phyloP scores from a whole-genome alignment of 1,284 basidiomycete genomes.

The Polyporus tsugae region DNA sequence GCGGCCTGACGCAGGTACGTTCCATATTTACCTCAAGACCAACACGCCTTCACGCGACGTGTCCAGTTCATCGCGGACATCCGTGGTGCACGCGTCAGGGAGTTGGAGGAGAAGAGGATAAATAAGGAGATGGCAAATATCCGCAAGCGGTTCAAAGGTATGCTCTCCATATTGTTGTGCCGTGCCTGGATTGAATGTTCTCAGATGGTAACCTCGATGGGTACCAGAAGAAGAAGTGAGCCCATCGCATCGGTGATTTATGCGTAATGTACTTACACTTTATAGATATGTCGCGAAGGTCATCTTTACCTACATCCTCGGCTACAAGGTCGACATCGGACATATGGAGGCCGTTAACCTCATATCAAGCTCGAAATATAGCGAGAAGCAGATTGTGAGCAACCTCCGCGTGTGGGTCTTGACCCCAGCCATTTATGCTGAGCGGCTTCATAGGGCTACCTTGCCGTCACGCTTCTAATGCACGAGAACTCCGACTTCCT shows the following conservation, averaged over 20 bases:
- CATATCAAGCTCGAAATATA: constrained; percentile 95
- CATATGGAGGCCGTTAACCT: constrained; percentile 99
- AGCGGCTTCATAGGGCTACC: constrained; percentile 77
- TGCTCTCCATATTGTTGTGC: constrained; percentile 24
- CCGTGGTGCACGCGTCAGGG: constrained; percentile 88
- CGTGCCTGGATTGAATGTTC: constrained; percentile 13
- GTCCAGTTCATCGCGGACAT: constrained; percentile 97
- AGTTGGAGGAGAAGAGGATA: constrained; percentile 95
- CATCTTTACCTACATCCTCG: constrained; percentile 98
- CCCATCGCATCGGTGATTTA: constrained; percentile 29
- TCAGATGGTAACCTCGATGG: constrained; percentile 96
- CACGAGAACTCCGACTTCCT: constrained; percentile 98
- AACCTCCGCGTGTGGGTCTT: not conserved
- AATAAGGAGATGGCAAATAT: constrained; percentile 99
- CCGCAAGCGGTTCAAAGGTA: constrained; percentile 97
- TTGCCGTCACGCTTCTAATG: constrained; percentile 97
- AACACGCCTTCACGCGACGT: not conserved
- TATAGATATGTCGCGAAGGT: constrained; percentile 93
- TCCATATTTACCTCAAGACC: not conserved
- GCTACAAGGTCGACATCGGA: constrained; percentile 98
- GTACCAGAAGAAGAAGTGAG: constrained; percentile 98
- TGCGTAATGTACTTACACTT: constrained; percentile 28
- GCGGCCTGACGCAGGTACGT: constrained; percentile 87
- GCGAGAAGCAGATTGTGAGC: constrained; percentile 98
- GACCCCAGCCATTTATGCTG: constrained; percentile 16